These are phyloP conservation scores for Calocybe cyanea DNA, from an alignment of 768 basidiomycete genomes.

Conservation along the genomic window DNA sequence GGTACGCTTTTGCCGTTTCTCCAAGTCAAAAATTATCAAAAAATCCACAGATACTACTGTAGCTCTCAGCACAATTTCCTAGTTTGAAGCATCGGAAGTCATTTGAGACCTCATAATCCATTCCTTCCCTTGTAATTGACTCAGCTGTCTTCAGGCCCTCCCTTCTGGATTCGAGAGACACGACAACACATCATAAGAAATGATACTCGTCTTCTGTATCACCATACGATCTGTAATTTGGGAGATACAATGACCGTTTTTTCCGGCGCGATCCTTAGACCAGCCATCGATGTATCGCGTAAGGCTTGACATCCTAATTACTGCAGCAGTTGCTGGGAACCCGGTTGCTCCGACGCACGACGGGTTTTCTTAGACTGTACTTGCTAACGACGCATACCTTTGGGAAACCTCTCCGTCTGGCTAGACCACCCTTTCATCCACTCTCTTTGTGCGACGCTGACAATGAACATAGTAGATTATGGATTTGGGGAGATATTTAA, in stretches of 20 bases:
- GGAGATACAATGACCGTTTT: constrained; percentile 26
- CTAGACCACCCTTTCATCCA: too few relatives aligned
- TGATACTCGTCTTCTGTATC: not conserved
- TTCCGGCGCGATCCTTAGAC: constrained; percentile 19
- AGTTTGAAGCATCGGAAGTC: constrained; percentile 43
- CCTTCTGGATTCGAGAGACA: constrained; percentile 51
- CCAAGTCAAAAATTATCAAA: constrained; percentile 55
- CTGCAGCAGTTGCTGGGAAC: constrained; percentile 35
- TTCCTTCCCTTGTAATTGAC: constrained; percentile 66
- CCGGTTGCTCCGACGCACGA: constrained; percentile 34
- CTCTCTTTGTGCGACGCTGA: too few relatives aligned
- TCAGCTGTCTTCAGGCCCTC: constrained; percentile 69
- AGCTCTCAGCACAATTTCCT: constrained; percentile 31
- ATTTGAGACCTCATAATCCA: too few relatives aligned
- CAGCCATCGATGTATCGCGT: constrained; percentile 16
- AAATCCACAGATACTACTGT: constrained; percentile 40
- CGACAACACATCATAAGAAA: constrained; percentile 70
- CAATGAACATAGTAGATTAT: too few relatives aligned
- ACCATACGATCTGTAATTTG: constrained; percentile 51
- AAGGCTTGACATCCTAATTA: constrained; percentile 37
- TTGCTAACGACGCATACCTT: too few relatives aligned
- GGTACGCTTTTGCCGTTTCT: constrained; percentile 46
- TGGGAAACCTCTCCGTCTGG: too few relatives aligned
- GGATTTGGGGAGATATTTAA: too few relatives aligned
- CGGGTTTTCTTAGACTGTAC: constrained; percentile 42